These are phyloP conservation scores for Ogataea hybrid DNA, from an alignment of 1,139 yeast species.

Conservation along the genomic window DNA sequence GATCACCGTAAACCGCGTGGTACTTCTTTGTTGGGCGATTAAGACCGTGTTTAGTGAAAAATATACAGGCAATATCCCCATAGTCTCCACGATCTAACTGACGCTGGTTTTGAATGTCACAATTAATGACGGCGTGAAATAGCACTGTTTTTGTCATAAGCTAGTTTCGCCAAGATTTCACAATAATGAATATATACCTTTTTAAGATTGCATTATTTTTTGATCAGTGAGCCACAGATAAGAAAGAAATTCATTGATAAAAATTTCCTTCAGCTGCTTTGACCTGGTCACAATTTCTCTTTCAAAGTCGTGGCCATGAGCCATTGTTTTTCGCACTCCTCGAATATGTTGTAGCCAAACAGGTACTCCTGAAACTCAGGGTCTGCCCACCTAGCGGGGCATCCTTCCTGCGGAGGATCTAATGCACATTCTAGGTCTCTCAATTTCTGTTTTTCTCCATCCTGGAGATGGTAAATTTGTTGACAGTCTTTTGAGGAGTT, in stretches of 20 bases:
- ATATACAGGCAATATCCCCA: conserved; percentile 10
- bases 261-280: no score
- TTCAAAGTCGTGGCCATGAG: background rate
- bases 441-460: conserved; percentile 32
- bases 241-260: no score
- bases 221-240: background rate
- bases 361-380: conserved; percentile 16
- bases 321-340: conserved; percentile 12
- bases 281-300: conserved; percentile 1
- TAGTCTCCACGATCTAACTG: conserved; percentile 4
- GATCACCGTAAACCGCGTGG: conserved; percentile 7
- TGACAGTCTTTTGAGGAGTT: conserved; percentile 22
- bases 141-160: background rate
- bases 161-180: no score
- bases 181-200: background rate
- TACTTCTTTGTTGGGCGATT: conserved; percentile 11
- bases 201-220: background rate
- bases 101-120: conserved; percentile 7
- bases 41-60: conserved; percentile 10
- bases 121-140: conserved; percentile 8
- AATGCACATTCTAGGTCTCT: conserved; percentile 30
- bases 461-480: conserved; percentile 33
- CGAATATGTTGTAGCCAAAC: conserved; percentile 16
- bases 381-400: conserved; percentile 19
- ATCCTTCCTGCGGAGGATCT: conserved; percentile 20